Percentiles rank a stretch among this genome's conserved stretches.
These are phyloP conservation scores for Plasmodium knowlesi DNA, from an alignment of 169 alveolate species.

Conservation along the genomic window DNA sequence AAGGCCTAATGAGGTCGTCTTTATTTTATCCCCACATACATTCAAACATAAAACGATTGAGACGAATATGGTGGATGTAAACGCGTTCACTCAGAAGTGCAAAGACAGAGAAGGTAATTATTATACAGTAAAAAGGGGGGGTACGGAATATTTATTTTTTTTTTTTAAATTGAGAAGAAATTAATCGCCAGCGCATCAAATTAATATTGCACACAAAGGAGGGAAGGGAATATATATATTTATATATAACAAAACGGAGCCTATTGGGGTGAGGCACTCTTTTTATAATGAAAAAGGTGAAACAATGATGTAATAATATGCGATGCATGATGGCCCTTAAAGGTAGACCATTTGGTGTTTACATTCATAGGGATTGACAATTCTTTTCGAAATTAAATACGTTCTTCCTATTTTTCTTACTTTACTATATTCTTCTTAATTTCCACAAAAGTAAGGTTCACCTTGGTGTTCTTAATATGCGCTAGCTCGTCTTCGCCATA, in stretches of 20 bases:
- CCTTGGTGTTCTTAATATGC: not conserved
- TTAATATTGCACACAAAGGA: not conserved
- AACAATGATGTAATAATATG: not conserved
- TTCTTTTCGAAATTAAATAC: not conserved
- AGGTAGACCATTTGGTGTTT: not conserved
- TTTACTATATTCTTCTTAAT: not conserved
- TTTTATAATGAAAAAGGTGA: not conserved
- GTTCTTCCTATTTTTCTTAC: not conserved
- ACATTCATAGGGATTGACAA: not conserved
- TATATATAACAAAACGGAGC: not conserved
- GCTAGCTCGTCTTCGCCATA: not conserved
- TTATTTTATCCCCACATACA: not conserved
- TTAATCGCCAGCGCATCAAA: not conserved
- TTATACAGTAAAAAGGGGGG: not conserved
- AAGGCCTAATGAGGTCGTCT: not conserved
- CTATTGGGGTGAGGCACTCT: not conserved
- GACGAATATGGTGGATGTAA: not conserved
- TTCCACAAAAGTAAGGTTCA: not conserved
- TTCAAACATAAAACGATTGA: not conserved
- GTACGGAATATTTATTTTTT: not conserved
- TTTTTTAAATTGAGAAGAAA: not conserved
- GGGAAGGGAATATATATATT: not conserved
- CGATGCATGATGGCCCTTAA: not conserved
- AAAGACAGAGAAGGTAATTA: not conserved
- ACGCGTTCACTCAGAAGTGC: not conserved